Conservation (phyloP, 1,139 yeast species). For the Pichia sp. region DNA sequence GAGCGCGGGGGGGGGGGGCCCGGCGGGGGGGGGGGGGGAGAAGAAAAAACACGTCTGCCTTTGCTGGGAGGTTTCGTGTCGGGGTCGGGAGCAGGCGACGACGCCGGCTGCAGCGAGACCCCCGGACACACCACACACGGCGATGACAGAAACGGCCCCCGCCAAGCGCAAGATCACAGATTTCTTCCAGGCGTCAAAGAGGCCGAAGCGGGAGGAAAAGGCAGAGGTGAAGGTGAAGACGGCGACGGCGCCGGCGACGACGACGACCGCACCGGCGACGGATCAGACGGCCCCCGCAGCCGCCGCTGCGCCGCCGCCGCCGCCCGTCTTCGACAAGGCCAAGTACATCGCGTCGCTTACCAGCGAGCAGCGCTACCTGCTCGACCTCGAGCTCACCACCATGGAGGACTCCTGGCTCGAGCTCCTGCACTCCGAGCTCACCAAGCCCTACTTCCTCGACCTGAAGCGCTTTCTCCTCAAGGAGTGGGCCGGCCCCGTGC, state of each 20-base stretch:
- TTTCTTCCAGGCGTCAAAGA: neutral
- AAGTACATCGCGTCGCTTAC: constrained; percentile 54
- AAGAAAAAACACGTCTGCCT: neutral
- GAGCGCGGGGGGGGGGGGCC: neutral
- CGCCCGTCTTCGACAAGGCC: constrained; percentile 16
- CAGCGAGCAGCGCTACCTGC: constrained; percentile 47
- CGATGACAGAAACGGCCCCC: constrained; percentile 2
- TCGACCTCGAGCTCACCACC: constrained; percentile 63
- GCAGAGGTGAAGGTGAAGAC: neutral
- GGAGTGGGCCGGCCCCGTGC: constrained; percentile 32
- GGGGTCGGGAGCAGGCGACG: neutral
- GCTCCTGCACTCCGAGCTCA: constrained; percentile 62
- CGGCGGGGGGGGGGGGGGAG: neutral
- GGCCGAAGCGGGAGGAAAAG: neutral
- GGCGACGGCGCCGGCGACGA: neutral
- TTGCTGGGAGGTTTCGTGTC: neutral
- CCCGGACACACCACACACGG: neutral
- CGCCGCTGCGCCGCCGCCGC: neutral
- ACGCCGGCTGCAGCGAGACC: too few relatives aligned
- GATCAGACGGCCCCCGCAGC: too few relatives aligned
- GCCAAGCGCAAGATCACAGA: neutral
- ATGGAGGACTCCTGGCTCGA: constrained; percentile 78
- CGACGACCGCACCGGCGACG: too few relatives aligned
- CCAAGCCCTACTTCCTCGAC: constrained; percentile 79
- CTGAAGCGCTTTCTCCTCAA: constrained; percentile 56